Evolutionary conservation across 2,329 filamentous ascomycete genomes (phyloP).

Genomic region (Meredithiella fracta): DNA sequence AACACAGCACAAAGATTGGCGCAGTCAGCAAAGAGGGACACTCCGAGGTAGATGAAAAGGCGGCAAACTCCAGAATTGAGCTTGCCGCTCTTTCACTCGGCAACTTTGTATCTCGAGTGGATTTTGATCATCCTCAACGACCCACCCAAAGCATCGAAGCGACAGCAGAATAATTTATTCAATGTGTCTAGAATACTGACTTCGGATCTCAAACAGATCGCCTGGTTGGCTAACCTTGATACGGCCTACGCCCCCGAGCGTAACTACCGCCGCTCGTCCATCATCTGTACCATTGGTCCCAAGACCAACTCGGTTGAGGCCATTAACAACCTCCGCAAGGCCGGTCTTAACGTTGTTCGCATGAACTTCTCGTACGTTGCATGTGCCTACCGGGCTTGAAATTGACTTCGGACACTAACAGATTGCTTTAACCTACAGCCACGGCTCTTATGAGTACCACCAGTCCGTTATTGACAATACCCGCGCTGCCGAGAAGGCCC

Average conservation of each 20-base stretch:
- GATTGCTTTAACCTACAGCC: slow-evolving; percentile 27
- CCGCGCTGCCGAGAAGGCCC: slow-evolving; percentile 62
- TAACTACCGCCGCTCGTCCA: slow-evolving; percentile 91
- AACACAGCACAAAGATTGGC: background rate
- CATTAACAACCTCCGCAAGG: slow-evolving; percentile 81
- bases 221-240: slow-evolving; percentile 57
- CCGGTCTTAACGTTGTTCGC: slow-evolving; percentile 92
- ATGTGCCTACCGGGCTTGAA: background rate
- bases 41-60: background rate
- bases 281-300: slow-evolving; percentile 97
- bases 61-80: background rate
- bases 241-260: slow-evolving; percentile 73
- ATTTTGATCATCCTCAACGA: too few relatives aligned
- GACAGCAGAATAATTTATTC: background rate
- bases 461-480: slow-evolving; percentile 96
- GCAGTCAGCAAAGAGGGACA: background rate
- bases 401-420: too few relatives aligned
- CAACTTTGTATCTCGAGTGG: too few relatives aligned
- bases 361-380: slow-evolving; percentile 64
- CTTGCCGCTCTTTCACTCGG: background rate
- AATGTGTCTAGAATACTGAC: background rate
- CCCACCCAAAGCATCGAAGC: background rate
- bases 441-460: slow-evolving; percentile 70
- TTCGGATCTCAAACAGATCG: slow-evolving; percentile 25
- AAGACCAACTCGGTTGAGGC: slow-evolving; percentile 98